phyloP scores from a whole-genome alignment of 768 basidiomycete species.

The Leucocoprinus sp. region DNA sequence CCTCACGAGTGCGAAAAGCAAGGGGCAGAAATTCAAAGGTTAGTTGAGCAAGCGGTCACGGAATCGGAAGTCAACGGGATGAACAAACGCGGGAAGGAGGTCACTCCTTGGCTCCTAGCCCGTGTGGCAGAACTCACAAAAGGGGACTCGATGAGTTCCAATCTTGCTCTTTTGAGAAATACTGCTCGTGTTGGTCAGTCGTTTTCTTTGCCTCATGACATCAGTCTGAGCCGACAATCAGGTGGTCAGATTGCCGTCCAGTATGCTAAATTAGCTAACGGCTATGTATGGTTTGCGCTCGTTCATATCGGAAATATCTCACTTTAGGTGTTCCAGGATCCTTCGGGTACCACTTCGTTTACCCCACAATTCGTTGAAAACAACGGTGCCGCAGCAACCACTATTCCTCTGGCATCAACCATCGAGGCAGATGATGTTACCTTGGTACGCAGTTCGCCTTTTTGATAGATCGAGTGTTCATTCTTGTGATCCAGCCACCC shows the following conservation, averaged over 20 bases:
- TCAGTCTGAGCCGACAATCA: slow-evolving; percentile 19
- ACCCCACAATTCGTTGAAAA: background rate
- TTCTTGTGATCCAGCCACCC: slow-evolving; percentile 16
- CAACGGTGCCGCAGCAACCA: background rate
- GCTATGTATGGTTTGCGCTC: slow-evolving; percentile 19
- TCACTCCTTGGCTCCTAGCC: slow-evolving; percentile 87
- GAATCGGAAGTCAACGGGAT: slow-evolving; percentile 82
- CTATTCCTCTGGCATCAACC: background rate
- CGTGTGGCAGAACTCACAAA: slow-evolving; percentile 76
- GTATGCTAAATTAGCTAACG: slow-evolving; percentile 46
- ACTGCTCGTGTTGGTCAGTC: slow-evolving; percentile 75
- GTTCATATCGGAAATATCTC: background rate
- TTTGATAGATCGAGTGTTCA: background rate
- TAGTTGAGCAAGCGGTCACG: slow-evolving; percentile 74
- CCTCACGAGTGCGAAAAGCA: slow-evolving; percentile 62
- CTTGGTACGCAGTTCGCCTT: background rate
- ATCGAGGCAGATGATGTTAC: slow-evolving; percentile 2
- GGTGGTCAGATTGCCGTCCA: slow-evolving; percentile 75
- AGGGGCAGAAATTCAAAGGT: slow-evolving; percentile 64
- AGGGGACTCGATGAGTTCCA: slow-evolving; percentile 65
- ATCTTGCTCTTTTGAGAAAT: slow-evolving; percentile 85
- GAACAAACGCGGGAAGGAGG: slow-evolving; percentile 77
- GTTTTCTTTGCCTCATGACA: background rate
- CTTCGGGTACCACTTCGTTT: background rate
- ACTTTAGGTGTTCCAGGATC: background rate